Evolutionary conservation across 345 rosid species (phyloP).

Genomic region (Laguncularia racemosa): DNA sequence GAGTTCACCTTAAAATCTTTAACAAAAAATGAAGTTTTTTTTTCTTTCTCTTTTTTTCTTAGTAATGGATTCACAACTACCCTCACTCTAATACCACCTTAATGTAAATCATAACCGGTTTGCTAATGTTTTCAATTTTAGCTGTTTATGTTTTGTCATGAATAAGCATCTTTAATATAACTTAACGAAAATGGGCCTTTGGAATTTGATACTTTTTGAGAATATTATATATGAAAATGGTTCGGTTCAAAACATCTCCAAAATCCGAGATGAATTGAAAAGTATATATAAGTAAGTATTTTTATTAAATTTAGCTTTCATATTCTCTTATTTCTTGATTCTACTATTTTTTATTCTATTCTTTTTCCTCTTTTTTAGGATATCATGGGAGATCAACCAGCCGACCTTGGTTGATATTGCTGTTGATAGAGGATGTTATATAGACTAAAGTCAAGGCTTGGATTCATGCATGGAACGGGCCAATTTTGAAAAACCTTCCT

Average conservation of each 20-base stretch:
- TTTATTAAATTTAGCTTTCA: neutral
- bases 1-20: too few species aligned
- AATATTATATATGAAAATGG: slow-evolving; percentile 68
- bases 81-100: too few species aligned
- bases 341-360: neutral
- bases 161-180: slow-evolving; percentile 95
- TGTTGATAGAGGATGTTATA: slow-evolving; percentile 81
- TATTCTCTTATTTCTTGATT: neutral
- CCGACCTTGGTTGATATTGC: slow-evolving; percentile 82
- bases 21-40: too few species aligned
- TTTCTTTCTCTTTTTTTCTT: too few species aligned
- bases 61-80: too few species aligned
- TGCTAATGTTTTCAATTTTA: slow-evolving; percentile 14
- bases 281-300: slow-evolving; percentile 63
- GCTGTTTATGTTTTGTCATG: slow-evolving; percentile 89
- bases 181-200: slow-evolving; percentile 76
- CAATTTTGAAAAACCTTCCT: slow-evolving; percentile 67
- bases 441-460: slow-evolving; percentile 92
- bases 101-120: too few species aligned
- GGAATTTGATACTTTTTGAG: slow-evolving; percentile 72
- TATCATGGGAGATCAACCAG: slow-evolving; percentile 96
- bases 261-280: slow-evolving; percentile 66
- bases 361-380: slow-evolving; percentile 29
- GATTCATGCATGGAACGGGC: slow-evolving; percentile 88
- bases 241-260: slow-evolving; percentile 59